Conservation (phyloP, 2,329 filamentous ascomycete genomes). For the Fusarium nygamai region DNA sequence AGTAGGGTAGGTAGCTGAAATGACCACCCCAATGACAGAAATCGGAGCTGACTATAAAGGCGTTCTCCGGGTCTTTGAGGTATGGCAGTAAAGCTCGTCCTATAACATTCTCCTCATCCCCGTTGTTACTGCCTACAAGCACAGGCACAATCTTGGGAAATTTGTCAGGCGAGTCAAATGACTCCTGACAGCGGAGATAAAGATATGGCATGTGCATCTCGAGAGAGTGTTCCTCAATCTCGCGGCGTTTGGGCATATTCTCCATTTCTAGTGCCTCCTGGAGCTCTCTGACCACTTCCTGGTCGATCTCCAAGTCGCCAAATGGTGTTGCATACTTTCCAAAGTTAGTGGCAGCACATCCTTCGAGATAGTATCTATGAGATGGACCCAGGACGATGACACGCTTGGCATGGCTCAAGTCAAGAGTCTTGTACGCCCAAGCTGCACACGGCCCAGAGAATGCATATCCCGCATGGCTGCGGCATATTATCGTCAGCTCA, state of each 20-base stretch:
- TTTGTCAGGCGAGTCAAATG: conserved; percentile 58
- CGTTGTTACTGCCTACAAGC: conserved; percentile 79
- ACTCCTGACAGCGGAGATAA: conserved; percentile 74
- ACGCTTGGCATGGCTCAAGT: conserved; percentile 83
- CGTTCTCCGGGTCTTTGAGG: conserved; percentile 76
- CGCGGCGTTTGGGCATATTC: conserved; percentile 66
- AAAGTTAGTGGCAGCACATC: conserved; percentile 80
- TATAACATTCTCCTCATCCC: conserved; percentile 71
- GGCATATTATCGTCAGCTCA: background rate
- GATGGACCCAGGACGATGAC: conserved; percentile 94
- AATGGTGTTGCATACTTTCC: conserved; percentile 78
- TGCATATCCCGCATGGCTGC: conserved; percentile 89
- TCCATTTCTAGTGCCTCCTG: conserved; percentile 47
- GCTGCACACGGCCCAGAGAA: conserved; percentile 94
- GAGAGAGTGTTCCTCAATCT: conserved; percentile 75
- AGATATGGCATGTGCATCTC: conserved; percentile 98
- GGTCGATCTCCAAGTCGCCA: conserved; percentile 75
- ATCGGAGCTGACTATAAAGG: conserved; percentile 91
- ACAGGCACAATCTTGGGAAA: conserved; percentile 86
- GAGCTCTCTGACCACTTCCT: conserved; percentile 61
- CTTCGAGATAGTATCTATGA: conserved; percentile 83
- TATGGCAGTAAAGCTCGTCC: conserved; percentile 81
- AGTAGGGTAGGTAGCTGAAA: conserved; percentile 85
- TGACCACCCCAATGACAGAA: conserved; percentile 95
- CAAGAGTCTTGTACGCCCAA: conserved; percentile 91